A percentile compares a stretch with the other conserved stretches of the same genome.
Evolutionary conservation across 2,329 filamentous ascomycete genomes (phyloP).

Genomic region (Pseudogymnoascus sp.): DNA sequence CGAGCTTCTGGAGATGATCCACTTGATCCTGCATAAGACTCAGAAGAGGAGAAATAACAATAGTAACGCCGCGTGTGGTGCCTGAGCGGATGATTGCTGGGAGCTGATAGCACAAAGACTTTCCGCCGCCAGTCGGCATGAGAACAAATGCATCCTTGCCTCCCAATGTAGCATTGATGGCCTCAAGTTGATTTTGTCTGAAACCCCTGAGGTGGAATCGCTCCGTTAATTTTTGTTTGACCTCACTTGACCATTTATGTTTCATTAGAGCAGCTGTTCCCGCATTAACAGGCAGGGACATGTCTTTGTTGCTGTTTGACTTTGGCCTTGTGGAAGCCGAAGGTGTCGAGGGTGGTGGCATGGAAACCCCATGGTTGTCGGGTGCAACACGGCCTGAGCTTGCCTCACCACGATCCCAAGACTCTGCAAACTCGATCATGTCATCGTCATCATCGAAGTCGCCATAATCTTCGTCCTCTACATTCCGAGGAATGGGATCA

Average conservation of each 20-base stretch:
- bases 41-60: conserved; percentile 89
- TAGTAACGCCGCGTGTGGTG: conserved; percentile 74
- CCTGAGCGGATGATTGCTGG: conserved; percentile 78
- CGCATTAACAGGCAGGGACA: conserved; percentile 26
- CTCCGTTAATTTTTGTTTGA: conserved; percentile 71
- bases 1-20: conserved; percentile 64
- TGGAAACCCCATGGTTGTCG: not conserved
- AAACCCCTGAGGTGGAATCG: conserved; percentile 81
- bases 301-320: conserved; percentile 17
- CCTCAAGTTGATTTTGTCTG: conserved; percentile 83
- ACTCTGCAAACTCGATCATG: conserved; percentile 36
- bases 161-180: conserved; percentile 83
- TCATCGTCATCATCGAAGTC: conserved; percentile 28
- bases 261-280: conserved; percentile 49
- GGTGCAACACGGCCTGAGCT: conserved; percentile 14
- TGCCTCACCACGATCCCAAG: conserved; percentile 33
- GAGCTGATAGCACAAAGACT: conserved; percentile 93
- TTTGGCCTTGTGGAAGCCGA: conserved; percentile 15
- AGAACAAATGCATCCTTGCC: conserved; percentile 90
- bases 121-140: conserved; percentile 96
- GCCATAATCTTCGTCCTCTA: conserved; percentile 20
- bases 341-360: not conserved
- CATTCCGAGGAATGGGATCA: conserved; percentile 13
- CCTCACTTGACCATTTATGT: conserved; percentile 77
- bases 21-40: conserved; percentile 98